phyloP scores from a whole-genome alignment of 2,329 filamentous ascomycete genomes.

The Fusarium subtropicale region DNA sequence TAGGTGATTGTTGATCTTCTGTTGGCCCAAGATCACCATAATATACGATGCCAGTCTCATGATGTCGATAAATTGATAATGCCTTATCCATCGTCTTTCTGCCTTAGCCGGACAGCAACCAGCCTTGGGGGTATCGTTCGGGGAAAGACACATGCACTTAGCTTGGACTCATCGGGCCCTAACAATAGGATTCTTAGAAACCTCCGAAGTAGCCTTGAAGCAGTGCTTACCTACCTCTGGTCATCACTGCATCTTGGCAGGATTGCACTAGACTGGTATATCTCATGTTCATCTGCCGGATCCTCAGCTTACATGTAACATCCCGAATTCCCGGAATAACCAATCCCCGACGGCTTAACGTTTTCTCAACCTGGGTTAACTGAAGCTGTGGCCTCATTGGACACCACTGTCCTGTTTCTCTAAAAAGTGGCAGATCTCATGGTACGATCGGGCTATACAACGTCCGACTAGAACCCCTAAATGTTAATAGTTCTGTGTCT shows the following conservation, averaged over 20 bases:
- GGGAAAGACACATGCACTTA: not conserved
- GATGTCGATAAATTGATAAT: not conserved
- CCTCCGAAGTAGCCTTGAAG: not conserved
- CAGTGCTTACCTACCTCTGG: not conserved
- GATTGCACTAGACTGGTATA: not conserved
- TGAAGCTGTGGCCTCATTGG: constrained; percentile 24
- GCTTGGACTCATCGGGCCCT: not conserved
- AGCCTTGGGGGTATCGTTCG: not conserved
- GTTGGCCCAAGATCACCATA: not conserved
- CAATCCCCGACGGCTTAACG: constrained; percentile 26
- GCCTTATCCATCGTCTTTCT: constrained; percentile 33
- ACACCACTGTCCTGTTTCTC: constrained; percentile 6
- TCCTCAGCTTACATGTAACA: not conserved
- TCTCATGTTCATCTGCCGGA: not conserved
- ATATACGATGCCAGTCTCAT: not conserved
- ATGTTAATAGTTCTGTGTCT: not conserved
- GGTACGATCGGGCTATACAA: constrained; percentile 37
- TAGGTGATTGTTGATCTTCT: not conserved
- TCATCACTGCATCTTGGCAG: not conserved
- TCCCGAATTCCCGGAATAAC: constrained; percentile 30
- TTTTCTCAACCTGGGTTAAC: constrained; percentile 24
- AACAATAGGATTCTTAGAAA: not conserved
- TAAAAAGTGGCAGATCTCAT: constrained; percentile 31
- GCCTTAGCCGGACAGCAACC: constrained; percentile 13
- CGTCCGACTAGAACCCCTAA: constrained; percentile 22